Base-by-base conservation (phyloP, 2,329 filamentous ascomycete species). In the Cladosporium halotolerans region DNA sequence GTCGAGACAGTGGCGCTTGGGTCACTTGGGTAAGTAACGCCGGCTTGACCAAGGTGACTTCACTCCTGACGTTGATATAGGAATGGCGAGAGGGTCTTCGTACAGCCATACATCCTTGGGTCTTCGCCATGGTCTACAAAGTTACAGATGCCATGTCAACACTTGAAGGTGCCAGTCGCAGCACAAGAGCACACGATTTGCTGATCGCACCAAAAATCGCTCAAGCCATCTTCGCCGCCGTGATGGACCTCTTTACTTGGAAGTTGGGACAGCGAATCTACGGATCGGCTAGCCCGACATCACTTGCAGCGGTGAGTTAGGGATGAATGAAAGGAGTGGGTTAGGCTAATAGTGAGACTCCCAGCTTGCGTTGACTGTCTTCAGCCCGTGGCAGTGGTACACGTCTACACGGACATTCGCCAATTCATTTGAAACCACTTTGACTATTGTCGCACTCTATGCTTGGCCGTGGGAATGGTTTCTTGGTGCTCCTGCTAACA, bases 321-420 rank as follows among this genome's bases (percentile, higher is more conserved):
- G 2, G 7, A 3, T 14, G 6, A 14, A 8, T 39, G n/a, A 14
- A 2, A 13, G 13, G 3, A 8, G 16, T 39, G 36, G n/a, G 16
- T 7, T 39, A 14, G 7, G 36, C 36, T 39, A 11, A 39, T 47
- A 9, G 9, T 9, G 32, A 13, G 40, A 55, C 58, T 59, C 55
- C 4, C 68, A 90, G 84, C 75, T 95, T 43, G 78, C 80, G 55
- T 78, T 93, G 71, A 84, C 83, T 3, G 70, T 87, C 41, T 74
- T 84, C 63, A 95, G 84, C 70, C 89, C 93, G 6, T 99, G 93
- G 90, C 89, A 96, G 69, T 97, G 89, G 88, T 97, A 93, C 71
- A 93, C 86, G 72, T 93, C 90, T 1, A 92, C 90, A 0, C 81
- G 93, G 44, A 96, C 93, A 1, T 86, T 99, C 65, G 96, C 92